phyloP scores from a whole-genome alignment of 257 asterid genomes.

The Plantago major region DNA sequence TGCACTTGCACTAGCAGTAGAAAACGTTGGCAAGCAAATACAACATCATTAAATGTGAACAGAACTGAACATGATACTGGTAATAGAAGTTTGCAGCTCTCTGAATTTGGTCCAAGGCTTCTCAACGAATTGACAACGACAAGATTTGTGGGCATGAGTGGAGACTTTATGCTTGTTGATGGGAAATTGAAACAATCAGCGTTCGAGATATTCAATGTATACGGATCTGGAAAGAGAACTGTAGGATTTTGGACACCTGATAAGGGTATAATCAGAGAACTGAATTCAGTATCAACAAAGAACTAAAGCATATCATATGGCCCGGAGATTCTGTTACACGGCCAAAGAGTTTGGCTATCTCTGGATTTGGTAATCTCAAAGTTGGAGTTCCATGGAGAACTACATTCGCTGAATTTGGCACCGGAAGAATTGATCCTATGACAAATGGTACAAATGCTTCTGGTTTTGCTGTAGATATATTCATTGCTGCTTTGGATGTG shows the following conservation, averaged over 20 bases:
- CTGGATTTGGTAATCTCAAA: conserved; percentile 28
- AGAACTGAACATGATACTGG: conserved; percentile 14
- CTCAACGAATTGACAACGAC: conserved; percentile 22
- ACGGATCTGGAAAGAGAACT: conserved; percentile 39
- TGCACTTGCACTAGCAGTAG: conserved; percentile 48
- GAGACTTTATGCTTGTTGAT: conserved; percentile 33
- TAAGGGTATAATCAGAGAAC: conserved; percentile 30
- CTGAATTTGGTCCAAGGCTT: conserved; percentile 37
- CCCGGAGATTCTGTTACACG: conserved; percentile 48
- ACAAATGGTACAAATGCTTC: conserved; percentile 6
- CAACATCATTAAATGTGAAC: conserved; percentile 1
- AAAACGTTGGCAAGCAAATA: conserved; percentile 22
- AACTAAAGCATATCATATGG: conserved; percentile 43
- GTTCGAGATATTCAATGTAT: conserved; percentile 45
- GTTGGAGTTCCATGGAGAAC: conserved; percentile 48
- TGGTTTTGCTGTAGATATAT: conserved; percentile 51
- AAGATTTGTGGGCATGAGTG: conserved; percentile 41
- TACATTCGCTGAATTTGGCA: conserved; percentile 47
- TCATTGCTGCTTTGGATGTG: conserved; percentile 23
- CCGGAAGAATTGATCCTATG: conserved; percentile 18
- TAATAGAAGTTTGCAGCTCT: conserved; percentile 17
- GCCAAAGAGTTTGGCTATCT: conserved; percentile 46
- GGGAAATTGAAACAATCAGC: conserved; percentile 36
- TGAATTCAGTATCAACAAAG: conserved; percentile 18
- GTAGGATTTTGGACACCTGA: conserved; percentile 52